These are phyloP conservation scores for Viola pubescens DNA, from an alignment of 441 rosid species.

Conservation along the genomic window DNA sequence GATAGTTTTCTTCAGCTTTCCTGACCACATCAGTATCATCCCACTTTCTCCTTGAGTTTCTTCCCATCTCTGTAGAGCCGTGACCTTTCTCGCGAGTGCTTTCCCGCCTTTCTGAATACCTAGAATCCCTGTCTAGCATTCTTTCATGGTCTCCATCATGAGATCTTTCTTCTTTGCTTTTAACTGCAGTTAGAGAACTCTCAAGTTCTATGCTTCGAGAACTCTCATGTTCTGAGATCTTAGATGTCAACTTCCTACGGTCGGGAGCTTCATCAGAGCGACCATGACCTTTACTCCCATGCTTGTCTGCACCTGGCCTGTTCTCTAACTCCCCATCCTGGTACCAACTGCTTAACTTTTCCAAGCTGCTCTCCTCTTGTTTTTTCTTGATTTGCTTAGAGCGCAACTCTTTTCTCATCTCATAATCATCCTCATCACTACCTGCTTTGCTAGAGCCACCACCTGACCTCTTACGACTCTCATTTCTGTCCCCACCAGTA, in stretches of 20 bases:
- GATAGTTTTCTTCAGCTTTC: slow-evolving; percentile 43
- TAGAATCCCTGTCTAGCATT: slow-evolving; percentile 50
- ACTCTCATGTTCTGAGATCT: slow-evolving; percentile 47
- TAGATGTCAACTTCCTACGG: slow-evolving; percentile 46
- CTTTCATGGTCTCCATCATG: slow-evolving; percentile 50
- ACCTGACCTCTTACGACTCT: slow-evolving; percentile 56
- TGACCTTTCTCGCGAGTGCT: slow-evolving; percentile 65
- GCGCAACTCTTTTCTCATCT: slow-evolving; percentile 40
- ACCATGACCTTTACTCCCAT: slow-evolving; percentile 40
- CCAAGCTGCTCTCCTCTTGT: slow-evolving; percentile 89
- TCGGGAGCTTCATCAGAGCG: slow-evolving; percentile 53
- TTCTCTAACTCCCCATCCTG: slow-evolving; percentile 83
- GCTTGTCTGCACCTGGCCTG: slow-evolving; percentile 56
- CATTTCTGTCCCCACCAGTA: slow-evolving; percentile 54
- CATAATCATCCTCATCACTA: slow-evolving; percentile 68
- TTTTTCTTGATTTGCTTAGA: slow-evolving; percentile 63
- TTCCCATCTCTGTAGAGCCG: slow-evolving; percentile 51
- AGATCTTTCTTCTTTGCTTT: slow-evolving; percentile 64
- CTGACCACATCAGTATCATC: slow-evolving; percentile 51
- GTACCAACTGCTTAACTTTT: slow-evolving; percentile 78
- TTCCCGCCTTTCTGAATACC: slow-evolving; percentile 57
- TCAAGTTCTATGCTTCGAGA: slow-evolving; percentile 17
- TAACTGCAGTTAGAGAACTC: slow-evolving; percentile 21
- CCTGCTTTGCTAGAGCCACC: slow-evolving; percentile 45
- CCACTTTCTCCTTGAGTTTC: slow-evolving; percentile 81